A percentile compares a stretch with the other conserved stretches of the same genome.
phyloP scores from a whole-genome alignment of 2,329 filamentous ascomycete genomes.

The Alternaria infectoria region DNA sequence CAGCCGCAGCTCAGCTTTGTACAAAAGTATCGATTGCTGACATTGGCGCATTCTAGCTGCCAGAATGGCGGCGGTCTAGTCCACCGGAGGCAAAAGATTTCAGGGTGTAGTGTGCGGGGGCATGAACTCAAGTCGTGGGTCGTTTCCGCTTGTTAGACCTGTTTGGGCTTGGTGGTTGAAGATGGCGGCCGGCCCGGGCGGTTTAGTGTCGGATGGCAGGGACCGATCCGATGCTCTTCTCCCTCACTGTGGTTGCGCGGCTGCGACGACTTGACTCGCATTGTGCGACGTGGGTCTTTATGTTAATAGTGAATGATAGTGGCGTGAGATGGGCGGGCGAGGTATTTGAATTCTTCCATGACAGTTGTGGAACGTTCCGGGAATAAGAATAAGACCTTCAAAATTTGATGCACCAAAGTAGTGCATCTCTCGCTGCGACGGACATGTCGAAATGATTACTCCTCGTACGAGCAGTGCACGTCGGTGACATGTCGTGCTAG shows the following conservation, averaged over 20 bases:
- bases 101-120: conserved; percentile 2
- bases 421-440: neutral
- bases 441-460: neutral
- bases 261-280: neutral
- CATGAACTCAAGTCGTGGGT: neutral
- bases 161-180: neutral
- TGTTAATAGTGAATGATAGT: neutral
- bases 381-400: neutral
- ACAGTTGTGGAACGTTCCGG: neutral
- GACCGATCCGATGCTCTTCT: neutral
- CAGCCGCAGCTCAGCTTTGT: neutral
- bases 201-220: neutral
- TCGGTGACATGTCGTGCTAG: conserved; percentile 4
- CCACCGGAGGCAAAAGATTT: neutral
- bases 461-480: neutral
- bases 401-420: neutral
- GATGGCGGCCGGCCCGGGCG: neutral
- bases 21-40: neutral
- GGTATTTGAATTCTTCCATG: neutral
- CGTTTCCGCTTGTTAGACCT: neutral
- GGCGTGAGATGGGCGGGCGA: neutral
- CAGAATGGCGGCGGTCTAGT: neutral
- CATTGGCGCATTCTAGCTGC: neutral
- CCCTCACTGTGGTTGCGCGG: neutral
- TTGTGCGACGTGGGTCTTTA: neutral